Base-by-base conservation (phyloP, 352 stramenopile species). In the Globisporangium carolinianum region DNA sequence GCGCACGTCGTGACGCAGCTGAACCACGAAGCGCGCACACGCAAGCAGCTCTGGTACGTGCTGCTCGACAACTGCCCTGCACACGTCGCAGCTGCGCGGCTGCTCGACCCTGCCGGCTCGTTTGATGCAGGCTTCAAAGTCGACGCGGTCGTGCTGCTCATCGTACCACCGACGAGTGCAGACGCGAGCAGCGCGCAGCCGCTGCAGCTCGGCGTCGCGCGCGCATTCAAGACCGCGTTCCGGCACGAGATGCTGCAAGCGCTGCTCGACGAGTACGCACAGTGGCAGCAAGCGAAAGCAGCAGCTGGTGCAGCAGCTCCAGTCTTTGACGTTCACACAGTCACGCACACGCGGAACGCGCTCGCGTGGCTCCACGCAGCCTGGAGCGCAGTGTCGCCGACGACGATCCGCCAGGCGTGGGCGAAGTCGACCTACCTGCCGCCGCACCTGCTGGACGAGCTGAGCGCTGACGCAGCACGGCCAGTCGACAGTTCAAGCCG, bases 31-130 rank as follows among this genome's bases (percentile, higher is more conserved):
- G 81, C 81, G 37, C 75, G 69, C 42, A 57, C 60, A 4, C 69
- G 79, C 32, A 80, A 83, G 24, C 71, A 91, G 49, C 65, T 83
- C 0, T 91, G 81, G 81, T 89, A 75, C 46, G 62, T 91, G 12
- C 65, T 91, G 15, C 66, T 91, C 57, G 73, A 89, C 49, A 79
- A 71, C 18, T 88, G 71, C 37, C 72, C 79, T 18, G 78, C 75
- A 6, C 81, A 91, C 53, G 63, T 87, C 52, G 75, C 79, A 42
- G 79, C 83, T 9, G 79, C 76, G 12, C 74, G 86, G 37, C 60
- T 79, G 35, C 62, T 89, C 15, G 76, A 88, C 49, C 77, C 79
- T 1, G 67, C 63, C 1, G 81, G 79, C 7, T 86, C 77, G 42
- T 76, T 81, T 63, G 74, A 75, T 15, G 68, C 68, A 57, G 77